These are phyloP conservation scores for Stereum hirsutum DNA, from an alignment of 1,284 basidiomycete genomes.

Conservation along the genomic window DNA sequence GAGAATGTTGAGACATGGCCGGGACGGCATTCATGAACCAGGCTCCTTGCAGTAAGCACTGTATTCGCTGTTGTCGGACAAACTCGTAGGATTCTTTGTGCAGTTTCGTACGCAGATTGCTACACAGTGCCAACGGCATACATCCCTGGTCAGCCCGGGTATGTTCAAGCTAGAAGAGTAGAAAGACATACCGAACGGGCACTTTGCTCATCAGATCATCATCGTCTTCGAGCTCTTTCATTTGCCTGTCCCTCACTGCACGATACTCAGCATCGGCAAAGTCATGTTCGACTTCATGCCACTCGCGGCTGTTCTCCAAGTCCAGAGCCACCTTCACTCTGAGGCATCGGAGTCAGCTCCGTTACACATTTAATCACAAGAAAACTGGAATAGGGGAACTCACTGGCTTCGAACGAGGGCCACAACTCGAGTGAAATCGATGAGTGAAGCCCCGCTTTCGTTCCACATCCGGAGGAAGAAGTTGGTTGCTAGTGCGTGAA, in stretches of 20 bases:
- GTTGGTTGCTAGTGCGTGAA: constrained; percentile 76
- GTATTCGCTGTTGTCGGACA: constrained; percentile 83
- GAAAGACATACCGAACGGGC: constrained; percentile 61
- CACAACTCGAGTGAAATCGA: constrained; percentile 77
- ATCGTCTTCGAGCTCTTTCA: constrained; percentile 88
- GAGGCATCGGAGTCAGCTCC: constrained; percentile 7
- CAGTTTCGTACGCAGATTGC: constrained; percentile 79
- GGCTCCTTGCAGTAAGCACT: constrained; percentile 82
- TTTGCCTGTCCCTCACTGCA: constrained; percentile 83
- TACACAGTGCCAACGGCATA: constrained; percentile 25
- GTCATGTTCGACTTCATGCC: constrained; percentile 82
- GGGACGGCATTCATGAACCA: constrained; percentile 81
- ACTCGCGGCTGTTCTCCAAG: constrained; percentile 69
- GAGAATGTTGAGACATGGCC: constrained; percentile 22
- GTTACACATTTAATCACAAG: no score
- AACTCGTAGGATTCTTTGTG: constrained; percentile 93
- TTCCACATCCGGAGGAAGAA: constrained; percentile 96
- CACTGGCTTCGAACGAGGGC: constrained; percentile 84
- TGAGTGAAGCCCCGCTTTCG: constrained; percentile 77
- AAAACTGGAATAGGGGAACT: constrained; percentile 21
- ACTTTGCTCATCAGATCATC: constrained; percentile 84
- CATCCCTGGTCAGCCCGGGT: no score
- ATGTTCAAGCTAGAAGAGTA: constrained; percentile 3
- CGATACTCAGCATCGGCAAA: constrained; percentile 85
- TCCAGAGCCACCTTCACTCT: constrained; percentile 74